Evolutionary conservation across 1,284 basidiomycete genomes (phyloP).

Genomic region (Cutaneotrichosporon sp.): DNA sequence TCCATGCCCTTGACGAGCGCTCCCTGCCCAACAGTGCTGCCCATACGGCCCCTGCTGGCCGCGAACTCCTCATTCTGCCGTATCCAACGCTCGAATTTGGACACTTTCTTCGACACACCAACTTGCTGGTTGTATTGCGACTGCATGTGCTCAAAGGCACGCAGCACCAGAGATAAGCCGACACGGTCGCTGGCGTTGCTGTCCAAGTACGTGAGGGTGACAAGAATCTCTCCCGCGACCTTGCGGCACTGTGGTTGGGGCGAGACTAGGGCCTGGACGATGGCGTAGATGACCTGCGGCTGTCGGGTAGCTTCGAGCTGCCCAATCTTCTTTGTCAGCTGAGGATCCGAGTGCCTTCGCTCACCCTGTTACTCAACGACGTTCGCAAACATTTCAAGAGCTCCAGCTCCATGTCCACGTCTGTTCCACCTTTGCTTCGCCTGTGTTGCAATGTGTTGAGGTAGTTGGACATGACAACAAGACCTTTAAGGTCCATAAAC

Average conservation of each 20-base stretch:
- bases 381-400: conserved; percentile 81
- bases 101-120: conserved; percentile 56
- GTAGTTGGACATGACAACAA: conserved; percentile 76
- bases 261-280: conserved; percentile 78
- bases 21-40: conserved; percentile 87
- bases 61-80: conserved; percentile 72
- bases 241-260: conserved; percentile 76
- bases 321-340: conserved; percentile 55
- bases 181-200: conserved; percentile 32
- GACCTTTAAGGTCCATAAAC: conserved; percentile 73
- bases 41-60: conserved; percentile 86
- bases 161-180: conserved; percentile 52
- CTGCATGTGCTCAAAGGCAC: conserved; percentile 50
- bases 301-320: conserved; percentile 74
- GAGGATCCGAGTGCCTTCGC: conserved; percentile 25
- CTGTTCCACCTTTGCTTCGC: conserved; percentile 61
- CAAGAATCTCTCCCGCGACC: conserved; percentile 67
- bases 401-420: conserved; percentile 76
- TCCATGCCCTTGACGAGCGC: conserved; percentile 64
- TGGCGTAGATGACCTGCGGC: conserved; percentile 70
- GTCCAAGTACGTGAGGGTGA: conserved; percentile 53
- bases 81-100: conserved; percentile 85
- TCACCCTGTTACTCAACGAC: conserved; percentile 71
- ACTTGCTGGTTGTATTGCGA: conserved; percentile 30
- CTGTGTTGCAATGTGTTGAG: conserved; percentile 55